phyloP scores from a whole-genome alignment of 2,329 filamentous ascomycete species.

The Botrytis deweyae region DNA sequence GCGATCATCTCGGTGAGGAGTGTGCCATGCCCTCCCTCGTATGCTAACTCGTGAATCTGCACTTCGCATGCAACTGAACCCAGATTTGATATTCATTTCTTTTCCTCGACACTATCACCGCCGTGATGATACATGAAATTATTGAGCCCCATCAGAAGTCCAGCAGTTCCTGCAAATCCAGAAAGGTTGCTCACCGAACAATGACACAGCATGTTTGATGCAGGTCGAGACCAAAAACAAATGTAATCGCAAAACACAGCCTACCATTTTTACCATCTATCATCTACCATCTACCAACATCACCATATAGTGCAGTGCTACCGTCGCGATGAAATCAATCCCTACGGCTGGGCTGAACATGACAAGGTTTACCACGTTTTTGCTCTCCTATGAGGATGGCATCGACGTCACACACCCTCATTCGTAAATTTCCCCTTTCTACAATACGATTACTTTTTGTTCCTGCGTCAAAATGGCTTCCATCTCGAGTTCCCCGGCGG shows the following conservation, averaged over 20 bases:
- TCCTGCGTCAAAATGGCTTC: not conserved
- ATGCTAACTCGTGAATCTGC: slow-evolving; percentile 8
- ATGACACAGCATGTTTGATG: not conserved
- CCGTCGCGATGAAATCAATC: not conserved
- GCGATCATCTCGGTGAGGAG: slow-evolving; percentile 18
- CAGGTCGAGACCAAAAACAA: not conserved
- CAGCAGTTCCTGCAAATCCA: not conserved
- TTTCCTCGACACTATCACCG: not conserved
- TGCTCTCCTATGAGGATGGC: not conserved
- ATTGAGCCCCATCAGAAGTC: not conserved
- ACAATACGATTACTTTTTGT: not conserved
- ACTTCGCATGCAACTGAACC: slow-evolving; percentile 17
- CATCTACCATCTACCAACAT: not conserved
- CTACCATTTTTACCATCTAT: not conserved
- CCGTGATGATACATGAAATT: not conserved
- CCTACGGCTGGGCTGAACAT: not conserved
- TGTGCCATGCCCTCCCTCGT: slow-evolving; percentile 6
- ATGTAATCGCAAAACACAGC: slow-evolving; percentile 7
- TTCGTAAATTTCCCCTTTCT: not conserved
- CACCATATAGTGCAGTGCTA: slow-evolving; percentile 4
- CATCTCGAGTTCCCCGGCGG: not conserved
- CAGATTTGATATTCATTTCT: not conserved
- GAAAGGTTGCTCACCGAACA: slow-evolving; percentile 12
- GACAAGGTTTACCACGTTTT: slow-evolving; percentile 18
- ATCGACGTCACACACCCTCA: slow-evolving; percentile 11